A percentile compares a stretch with the other conserved stretches of the same genome.
Evolutionary conservation across 768 basidiomycete genomes (phyloP).

Genomic region (Phylloporus arenicola): DNA sequence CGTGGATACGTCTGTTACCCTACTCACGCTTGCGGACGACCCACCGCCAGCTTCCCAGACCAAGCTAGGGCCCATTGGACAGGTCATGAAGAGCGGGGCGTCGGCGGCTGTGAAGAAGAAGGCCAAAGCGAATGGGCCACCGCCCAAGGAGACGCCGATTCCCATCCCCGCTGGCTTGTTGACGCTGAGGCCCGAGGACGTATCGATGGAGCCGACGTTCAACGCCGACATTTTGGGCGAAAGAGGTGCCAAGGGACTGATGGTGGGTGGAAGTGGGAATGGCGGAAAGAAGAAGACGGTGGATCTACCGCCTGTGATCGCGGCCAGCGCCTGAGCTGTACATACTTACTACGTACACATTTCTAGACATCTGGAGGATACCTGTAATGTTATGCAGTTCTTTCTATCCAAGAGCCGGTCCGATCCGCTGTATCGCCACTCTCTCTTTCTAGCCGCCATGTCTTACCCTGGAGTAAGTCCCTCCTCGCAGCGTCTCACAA

Average conservation of each 20-base stretch:
- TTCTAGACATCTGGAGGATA: constrained; percentile 27
- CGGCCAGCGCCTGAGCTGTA: constrained; percentile 29
- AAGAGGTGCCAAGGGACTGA: constrained; percentile 8
- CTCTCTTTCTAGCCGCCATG: constrained; percentile 4
- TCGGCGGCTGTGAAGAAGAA: constrained; percentile 62
- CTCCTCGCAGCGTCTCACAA: no score
- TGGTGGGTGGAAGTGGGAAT: constrained; percentile 7
- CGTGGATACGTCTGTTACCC: not conserved
- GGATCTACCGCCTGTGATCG: constrained; percentile 33
- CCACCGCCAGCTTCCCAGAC: constrained; percentile 48
- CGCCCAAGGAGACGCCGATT: constrained; percentile 18
- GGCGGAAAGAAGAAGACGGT: constrained; percentile 23
- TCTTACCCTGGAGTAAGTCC: constrained; percentile 18
- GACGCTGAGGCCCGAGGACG: constrained; percentile 16
- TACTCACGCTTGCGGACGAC: constrained; percentile 59
- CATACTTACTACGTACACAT: constrained; percentile 5
- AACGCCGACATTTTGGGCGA: constrained; percentile 8
- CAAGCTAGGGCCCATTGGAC: constrained; percentile 78
- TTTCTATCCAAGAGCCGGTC: not conserved
- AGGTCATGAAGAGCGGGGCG: constrained; percentile 52
- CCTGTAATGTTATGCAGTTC: constrained; percentile 29
- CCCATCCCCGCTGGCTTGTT: constrained; percentile 19
- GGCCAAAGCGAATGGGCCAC: constrained; percentile 22
- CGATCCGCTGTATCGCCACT: constrained; percentile 7
- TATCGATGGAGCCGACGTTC: constrained; percentile 17